phyloP scores from a whole-genome alignment of 768 basidiomycete species.

The Guyanaporus albipodus region DNA sequence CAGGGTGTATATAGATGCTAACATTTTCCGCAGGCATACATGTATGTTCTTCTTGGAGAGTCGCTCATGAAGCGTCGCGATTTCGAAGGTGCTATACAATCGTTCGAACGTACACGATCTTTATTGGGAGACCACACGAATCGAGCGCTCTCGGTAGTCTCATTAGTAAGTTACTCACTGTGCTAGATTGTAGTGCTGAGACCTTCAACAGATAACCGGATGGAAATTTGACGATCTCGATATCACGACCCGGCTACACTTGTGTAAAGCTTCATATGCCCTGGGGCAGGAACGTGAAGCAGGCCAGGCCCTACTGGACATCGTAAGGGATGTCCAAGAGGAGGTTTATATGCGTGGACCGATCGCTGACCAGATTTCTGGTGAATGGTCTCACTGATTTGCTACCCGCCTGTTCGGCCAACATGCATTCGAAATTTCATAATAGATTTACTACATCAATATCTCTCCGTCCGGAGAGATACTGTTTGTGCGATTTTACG shows the following conservation, averaged over 20 bases:
- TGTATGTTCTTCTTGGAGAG: not conserved
- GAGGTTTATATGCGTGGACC: not conserved
- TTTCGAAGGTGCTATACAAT: not conserved
- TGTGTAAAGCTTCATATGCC: slow-evolving; percentile 3
- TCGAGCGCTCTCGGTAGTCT: not conserved
- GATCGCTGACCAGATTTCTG: not conserved
- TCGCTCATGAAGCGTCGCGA: not conserved
- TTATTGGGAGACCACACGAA: not conserved
- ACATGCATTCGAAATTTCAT: not conserved
- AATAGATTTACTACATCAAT: not conserved
- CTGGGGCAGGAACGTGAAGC: not conserved
- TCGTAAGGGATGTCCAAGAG: not conserved
- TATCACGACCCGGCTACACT: not conserved
- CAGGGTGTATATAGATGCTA: not conserved
- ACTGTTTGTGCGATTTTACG: too few species aligned
- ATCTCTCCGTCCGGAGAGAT: not conserved
- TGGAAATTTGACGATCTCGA: slow-evolving; percentile 5
- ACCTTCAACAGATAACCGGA: slow-evolving; percentile 5
- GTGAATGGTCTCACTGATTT: not conserved
- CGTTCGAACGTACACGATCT: not conserved
- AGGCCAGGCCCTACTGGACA: not conserved
- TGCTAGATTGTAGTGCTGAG: not conserved
- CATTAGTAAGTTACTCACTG: not conserved
- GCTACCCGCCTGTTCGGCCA: not conserved
- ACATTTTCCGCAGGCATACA: not conserved